phyloP scores from a whole-genome alignment of 768 basidiomycete species.

The Lactifluus subvellereus region DNA sequence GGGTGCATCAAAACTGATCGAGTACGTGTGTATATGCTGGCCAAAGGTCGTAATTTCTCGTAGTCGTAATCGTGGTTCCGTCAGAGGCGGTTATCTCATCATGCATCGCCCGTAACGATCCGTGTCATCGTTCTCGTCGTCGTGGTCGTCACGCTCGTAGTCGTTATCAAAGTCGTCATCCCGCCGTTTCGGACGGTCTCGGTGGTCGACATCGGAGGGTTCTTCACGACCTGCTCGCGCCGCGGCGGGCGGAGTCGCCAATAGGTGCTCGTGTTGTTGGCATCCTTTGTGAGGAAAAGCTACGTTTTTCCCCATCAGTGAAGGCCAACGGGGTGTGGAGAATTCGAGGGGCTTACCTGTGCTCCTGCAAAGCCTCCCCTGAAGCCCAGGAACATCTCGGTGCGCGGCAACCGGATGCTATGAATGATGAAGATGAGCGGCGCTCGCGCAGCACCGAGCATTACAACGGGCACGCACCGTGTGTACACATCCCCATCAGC shows the following conservation, averaged over 20 bases:
- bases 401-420: conserved; percentile 24
- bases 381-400: conserved; percentile 19
- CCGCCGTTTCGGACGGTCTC: conserved; percentile 17
- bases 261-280: conserved; percentile 18
- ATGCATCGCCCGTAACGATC: conserved; percentile 17
- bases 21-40: neutral
- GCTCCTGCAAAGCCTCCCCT: conserved; percentile 16
- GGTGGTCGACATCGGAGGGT: conserved; percentile 15
- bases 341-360: conserved; percentile 8
- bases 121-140: conserved; percentile 22
- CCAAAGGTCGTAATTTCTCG: neutral
- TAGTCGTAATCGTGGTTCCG: neutral
- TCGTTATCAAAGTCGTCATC: conserved; percentile 20
- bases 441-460: neutral
- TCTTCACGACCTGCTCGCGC: conserved; percentile 23
- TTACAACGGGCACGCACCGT: conserved; percentile 5
- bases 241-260: conserved; percentile 20
- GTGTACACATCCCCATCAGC: conserved; percentile 16
- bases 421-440: neutral
- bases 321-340: neutral
- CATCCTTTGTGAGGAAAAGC: conserved; percentile 21
- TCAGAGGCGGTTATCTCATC: neutral
- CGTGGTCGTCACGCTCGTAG: conserved; percentile 22
- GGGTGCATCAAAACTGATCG: neutral
- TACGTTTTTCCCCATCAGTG: neutral